These are phyloP conservation scores for Chalciporus sphaerocephalus DNA, from an alignment of 768 basidiomycete species.

Conservation along the genomic window DNA sequence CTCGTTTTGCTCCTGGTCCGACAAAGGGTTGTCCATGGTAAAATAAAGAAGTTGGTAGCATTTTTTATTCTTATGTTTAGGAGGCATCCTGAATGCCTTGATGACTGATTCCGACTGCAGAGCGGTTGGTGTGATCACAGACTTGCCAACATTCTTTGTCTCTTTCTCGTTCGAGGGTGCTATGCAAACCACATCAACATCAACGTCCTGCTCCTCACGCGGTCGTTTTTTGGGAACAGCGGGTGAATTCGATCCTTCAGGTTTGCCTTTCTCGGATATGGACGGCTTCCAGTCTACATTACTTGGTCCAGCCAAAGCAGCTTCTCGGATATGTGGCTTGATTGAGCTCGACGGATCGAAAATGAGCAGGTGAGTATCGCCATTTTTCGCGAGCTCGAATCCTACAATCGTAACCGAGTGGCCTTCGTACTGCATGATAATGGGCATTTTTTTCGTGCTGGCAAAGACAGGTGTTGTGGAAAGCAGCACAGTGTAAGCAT, in stretches of 20 bases:
- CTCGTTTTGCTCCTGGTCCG: slow-evolving; percentile 43
- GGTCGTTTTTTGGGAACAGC: slow-evolving; percentile 28
- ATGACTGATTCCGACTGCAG: slow-evolving; percentile 36
- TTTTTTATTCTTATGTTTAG: slow-evolving; percentile 42
- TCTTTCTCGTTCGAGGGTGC: slow-evolving; percentile 15
- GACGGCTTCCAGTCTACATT: slow-evolving; percentile 10
- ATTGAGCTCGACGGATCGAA: slow-evolving; percentile 64
- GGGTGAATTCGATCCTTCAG: slow-evolving; percentile 19
- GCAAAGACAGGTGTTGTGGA: slow-evolving; percentile 47
- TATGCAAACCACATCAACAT: slow-evolving; percentile 28
- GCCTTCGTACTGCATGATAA: slow-evolving; percentile 78
- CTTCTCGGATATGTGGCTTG: slow-evolving; percentile 14
- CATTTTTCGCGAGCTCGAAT: slow-evolving; percentile 62
- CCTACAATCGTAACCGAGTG: slow-evolving; percentile 89
- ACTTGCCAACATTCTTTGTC: slow-evolving; percentile 1
- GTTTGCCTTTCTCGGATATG: slow-evolving; percentile 19
- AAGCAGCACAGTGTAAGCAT: slow-evolving; percentile 51
- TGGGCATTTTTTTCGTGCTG: slow-evolving; percentile 69
- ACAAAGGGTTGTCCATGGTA: slow-evolving; percentile 62
- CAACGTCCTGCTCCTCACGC: slow-evolving; percentile 17
- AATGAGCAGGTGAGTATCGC: slow-evolving; percentile 57
- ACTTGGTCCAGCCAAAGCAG: slow-evolving; percentile 13
- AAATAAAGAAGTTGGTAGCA: slow-evolving; percentile 86
- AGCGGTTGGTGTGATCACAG: not conserved
- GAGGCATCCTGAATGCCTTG: slow-evolving; percentile 48